Base-by-base conservation (phyloP, 2,329 filamentous ascomycete species). In the Neophaeococcomyces mojaviensis region DNA sequence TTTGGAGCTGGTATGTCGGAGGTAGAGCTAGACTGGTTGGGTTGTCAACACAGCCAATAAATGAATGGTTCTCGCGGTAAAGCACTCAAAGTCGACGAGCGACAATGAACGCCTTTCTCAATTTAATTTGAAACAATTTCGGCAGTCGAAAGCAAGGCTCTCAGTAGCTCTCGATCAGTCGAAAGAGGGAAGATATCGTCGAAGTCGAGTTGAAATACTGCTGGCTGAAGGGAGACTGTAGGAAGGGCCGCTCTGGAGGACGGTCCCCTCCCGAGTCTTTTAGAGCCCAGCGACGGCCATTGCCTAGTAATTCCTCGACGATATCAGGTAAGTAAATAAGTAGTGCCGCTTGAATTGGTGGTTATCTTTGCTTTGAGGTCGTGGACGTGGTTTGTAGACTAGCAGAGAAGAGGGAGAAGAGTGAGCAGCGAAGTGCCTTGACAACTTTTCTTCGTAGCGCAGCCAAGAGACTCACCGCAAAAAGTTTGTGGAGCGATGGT, bases 241-340 rank as follows among this genome's bases (percentile, higher is more conserved):
- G 39, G 42, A 37, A 26, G 36, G 39, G 43, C 24, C 35, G 44
- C 35, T 43, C 68, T 68, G 70, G 74, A 67, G 69, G 68, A 72
- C 74, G 52, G 44, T 38, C 79, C 81, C 82, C 82, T 80, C 88
- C 84, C 82, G 81, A 68, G 81, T 78, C 71, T 78, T 87, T 89
- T 88, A 94, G 84, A 90, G 86, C 84, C 84, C 83, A 86, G 81
- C 82, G 82, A 84, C 73, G 76, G 82, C 81, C 81, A 71, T 71
- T 75, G 79, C 79, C 31, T 49, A 54, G 50, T 54, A 44, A 68
- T 72, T 74, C 74, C 73, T 84, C 81, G 82, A 85, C 81, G 74
- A 82, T 83, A 81, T 79, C 77, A 73, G 41, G 33, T 44, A 43
- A 10, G 41, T 44, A 18, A 16, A 62, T 52, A 57, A 58, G 46